These are phyloP conservation scores for Peronospora farinosa DNA, from an alignment of 352 stramenopile species.

Conservation along the genomic window DNA sequence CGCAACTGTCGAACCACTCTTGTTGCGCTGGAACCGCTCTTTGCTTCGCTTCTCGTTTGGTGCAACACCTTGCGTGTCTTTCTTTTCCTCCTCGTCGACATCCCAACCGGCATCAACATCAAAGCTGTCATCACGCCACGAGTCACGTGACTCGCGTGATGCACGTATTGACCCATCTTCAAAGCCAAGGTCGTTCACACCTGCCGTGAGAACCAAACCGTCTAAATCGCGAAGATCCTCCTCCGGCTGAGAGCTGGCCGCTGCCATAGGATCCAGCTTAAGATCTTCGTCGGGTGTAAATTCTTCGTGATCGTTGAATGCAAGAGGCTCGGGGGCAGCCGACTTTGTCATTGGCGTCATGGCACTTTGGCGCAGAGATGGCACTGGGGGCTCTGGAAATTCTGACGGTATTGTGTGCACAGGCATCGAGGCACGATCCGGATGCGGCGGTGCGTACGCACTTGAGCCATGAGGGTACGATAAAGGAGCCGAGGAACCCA, in stretches of 20 bases:
- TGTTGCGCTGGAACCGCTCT: slow-evolving; percentile 31
- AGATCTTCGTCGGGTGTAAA: background rate
- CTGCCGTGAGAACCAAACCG: slow-evolving; percentile 34
- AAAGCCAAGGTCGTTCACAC: slow-evolving; percentile 46
- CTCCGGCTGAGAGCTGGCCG: slow-evolving; percentile 14
- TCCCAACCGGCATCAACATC: slow-evolving; percentile 28
- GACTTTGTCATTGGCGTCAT: slow-evolving; percentile 23
- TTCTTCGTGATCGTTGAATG: slow-evolving; percentile 19
- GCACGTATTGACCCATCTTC: slow-evolving; percentile 29
- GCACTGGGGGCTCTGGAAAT: slow-evolving; percentile 23
- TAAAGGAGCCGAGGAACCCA: slow-evolving; percentile 41
- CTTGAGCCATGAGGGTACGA: slow-evolving; percentile 26
- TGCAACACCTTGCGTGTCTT: slow-evolving; percentile 7
- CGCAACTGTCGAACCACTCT: slow-evolving; percentile 57
- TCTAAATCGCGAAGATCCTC: slow-evolving; percentile 31
- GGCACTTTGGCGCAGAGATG: slow-evolving; percentile 29
- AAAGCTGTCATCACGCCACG: slow-evolving; percentile 35
- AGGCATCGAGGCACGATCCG: slow-evolving; percentile 31
- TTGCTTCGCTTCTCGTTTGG: slow-evolving; percentile 15
- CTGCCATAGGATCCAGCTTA: slow-evolving; percentile 2
- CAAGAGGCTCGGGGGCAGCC: slow-evolving; percentile 9
- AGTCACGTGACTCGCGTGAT: slow-evolving; percentile 30
- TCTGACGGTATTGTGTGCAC: slow-evolving; percentile 29
- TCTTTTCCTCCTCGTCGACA: slow-evolving; percentile 28
- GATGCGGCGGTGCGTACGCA: slow-evolving; percentile 23